A percentile compares a stretch with the other conserved stretches of the same genome.
Evolutionary conservation across 768 basidiomycete genomes (phyloP).

Genomic region (Auricularia heimuer): DNA sequence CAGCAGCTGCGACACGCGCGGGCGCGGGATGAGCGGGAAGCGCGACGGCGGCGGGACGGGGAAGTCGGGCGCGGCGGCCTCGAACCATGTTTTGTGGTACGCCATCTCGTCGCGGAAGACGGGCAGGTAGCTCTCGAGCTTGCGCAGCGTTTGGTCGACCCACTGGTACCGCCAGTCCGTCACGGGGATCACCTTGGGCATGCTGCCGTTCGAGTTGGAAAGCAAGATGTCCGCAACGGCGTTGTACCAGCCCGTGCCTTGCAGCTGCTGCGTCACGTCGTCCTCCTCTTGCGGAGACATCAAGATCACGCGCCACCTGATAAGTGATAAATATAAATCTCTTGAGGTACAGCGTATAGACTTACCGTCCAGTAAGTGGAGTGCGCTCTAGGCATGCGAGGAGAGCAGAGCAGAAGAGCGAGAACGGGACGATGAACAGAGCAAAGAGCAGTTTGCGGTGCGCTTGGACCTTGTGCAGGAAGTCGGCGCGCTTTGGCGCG

Average conservation of each 20-base stretch:
- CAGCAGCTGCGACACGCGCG: slow-evolving; percentile 64
- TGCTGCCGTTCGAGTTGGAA: slow-evolving; percentile 40
- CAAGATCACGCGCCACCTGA: slow-evolving; percentile 77
- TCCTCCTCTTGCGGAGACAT: slow-evolving; percentile 92
- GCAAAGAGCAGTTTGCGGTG: slow-evolving; percentile 40
- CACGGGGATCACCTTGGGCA: slow-evolving; percentile 52
- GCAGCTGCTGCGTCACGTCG: slow-evolving; percentile 70
- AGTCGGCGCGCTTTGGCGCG: neutral
- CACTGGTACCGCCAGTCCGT: slow-evolving; percentile 87
- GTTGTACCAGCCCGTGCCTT: slow-evolving; percentile 78
- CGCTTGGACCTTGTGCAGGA: neutral
- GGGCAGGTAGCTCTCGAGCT: slow-evolving; percentile 67
- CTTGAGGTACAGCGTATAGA: slow-evolving; percentile 15
- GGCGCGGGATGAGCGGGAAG: slow-evolving; percentile 76
- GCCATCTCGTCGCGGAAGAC: slow-evolving; percentile 50
- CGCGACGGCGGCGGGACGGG: slow-evolving; percentile 75
- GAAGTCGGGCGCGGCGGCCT: slow-evolving; percentile 33
- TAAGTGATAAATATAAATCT: neutral
- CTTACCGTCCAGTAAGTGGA: slow-evolving; percentile 74
- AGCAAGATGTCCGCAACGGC: slow-evolving; percentile 69
- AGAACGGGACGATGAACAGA: slow-evolving; percentile 50
- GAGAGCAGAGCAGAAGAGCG: slow-evolving; percentile 58
- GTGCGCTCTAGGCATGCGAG: slow-evolving; percentile 67
- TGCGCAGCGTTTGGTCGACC: slow-evolving; percentile 71
- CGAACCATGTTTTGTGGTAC: slow-evolving; percentile 46